Evolutionary conservation across 176 grass and related monocot genomes (phyloP).

Genomic region (Puccinellia tenuiflora): DNA sequence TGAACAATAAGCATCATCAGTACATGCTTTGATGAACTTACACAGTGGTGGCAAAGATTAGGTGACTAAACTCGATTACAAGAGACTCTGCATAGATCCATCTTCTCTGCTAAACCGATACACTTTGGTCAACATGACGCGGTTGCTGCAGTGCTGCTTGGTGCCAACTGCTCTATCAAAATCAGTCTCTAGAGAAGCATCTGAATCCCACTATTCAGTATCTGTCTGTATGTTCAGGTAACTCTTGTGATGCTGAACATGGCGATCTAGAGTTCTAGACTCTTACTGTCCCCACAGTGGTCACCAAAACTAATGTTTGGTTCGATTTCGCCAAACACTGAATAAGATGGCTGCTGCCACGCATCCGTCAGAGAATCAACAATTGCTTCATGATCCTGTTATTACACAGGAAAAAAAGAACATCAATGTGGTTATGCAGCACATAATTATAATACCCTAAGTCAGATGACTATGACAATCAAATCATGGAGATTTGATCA

Average conservation of each 20-base stretch:
- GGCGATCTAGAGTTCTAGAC: too few relatives aligned
- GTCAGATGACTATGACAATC: neutral
- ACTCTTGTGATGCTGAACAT: slow-evolving; percentile 38
- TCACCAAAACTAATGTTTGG: slow-evolving; percentile 52
- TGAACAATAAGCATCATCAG: neutral
- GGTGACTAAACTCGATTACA: neutral
- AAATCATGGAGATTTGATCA: neutral
- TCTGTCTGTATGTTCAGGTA: slow-evolving; percentile 44
- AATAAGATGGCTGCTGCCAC: slow-evolving; percentile 24
- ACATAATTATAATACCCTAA: neutral
- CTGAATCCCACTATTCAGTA: slow-evolving; percentile 68
- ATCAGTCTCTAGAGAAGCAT: neutral
- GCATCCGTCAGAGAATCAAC: neutral
- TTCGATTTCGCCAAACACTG: slow-evolving; percentile 53
- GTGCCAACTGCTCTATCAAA: neutral
- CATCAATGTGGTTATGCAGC: neutral
- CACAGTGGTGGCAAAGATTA: neutral
- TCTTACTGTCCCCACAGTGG: slow-evolving; percentile 42
- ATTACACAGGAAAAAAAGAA: too few relatives aligned
- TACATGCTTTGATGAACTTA: neutral
- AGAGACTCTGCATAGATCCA: neutral
- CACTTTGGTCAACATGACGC: neutral
- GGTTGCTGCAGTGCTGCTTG: neutral
- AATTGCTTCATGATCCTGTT: slow-evolving; percentile 24
- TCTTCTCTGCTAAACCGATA: neutral